A percentile compares a stretch with the other conserved stretches of the same genome.
phyloP scores from a whole-genome alignment of 441 rosid species.

The Adansonia rubrostipa region DNA sequence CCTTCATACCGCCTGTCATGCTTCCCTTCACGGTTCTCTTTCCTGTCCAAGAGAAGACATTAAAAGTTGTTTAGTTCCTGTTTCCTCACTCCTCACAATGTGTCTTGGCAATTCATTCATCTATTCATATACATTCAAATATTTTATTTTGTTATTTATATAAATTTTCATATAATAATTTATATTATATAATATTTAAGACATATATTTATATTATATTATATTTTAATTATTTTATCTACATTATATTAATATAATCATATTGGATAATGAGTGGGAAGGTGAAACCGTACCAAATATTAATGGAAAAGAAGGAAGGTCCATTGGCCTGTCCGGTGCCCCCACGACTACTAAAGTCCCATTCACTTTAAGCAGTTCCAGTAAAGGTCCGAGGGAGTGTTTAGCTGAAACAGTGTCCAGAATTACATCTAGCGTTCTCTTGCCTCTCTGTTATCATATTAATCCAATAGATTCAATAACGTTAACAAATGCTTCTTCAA shows the following conservation, averaged over 20 bases:
- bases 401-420: slow-evolving; percentile 75
- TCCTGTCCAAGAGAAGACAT: slow-evolving; percentile 36
- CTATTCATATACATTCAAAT: no score
- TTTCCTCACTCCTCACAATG: background rate
- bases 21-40: slow-evolving; percentile 74
- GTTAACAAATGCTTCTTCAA: background rate
- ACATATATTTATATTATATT: no score
- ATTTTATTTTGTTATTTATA: no score
- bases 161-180: no score
- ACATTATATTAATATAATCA: no score
- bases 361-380: slow-evolving; percentile 66
- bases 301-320: slow-evolving; percentile 72
- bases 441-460: slow-evolving; percentile 43
- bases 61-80: background rate
- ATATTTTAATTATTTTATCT: no score
- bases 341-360: slow-evolving; percentile 66
- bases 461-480: background rate
- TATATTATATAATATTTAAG: no score
- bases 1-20: slow-evolving; percentile 65
- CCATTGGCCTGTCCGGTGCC: slow-evolving; percentile 61
- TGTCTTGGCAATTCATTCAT: background rate
- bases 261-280: background rate
- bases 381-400: slow-evolving; percentile 64
- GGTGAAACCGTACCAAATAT: slow-evolving; percentile 50
- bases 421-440: slow-evolving; percentile 59